Evolutionary conservation across 208 protist species (phyloP).

Genomic region (Leishmania lainsoni): DNA sequence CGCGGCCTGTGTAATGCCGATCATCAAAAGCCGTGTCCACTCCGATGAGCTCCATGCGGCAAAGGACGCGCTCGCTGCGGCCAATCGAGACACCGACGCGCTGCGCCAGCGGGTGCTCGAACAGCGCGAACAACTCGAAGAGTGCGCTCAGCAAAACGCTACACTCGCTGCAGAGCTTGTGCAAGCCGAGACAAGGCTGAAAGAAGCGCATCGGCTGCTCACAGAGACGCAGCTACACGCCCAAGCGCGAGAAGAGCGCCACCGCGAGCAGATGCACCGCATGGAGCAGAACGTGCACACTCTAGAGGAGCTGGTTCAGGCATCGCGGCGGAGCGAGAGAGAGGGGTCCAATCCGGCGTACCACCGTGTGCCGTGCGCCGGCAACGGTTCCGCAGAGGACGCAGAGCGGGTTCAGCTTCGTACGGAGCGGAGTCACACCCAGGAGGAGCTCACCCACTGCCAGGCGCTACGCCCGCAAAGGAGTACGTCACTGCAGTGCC

Average conservation of each 20-base stretch:
- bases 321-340: slow-evolving; percentile 21
- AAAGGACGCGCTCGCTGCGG: background rate
- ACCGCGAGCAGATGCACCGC: slow-evolving; percentile 9
- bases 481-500: background rate
- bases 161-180: slow-evolving; percentile 2
- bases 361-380: background rate
- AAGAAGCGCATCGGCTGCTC: background rate
- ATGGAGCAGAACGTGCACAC: slow-evolving; percentile 9
- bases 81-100: slow-evolving; percentile 6
- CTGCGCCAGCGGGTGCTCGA: slow-evolving; percentile 18
- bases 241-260: background rate
- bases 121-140: background rate
- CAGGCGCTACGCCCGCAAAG: background rate
- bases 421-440: background rate
- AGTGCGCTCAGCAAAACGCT: background rate
- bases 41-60: slow-evolving; percentile 14
- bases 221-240: background rate
- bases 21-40: slow-evolving; percentile 23
- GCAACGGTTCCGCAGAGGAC: background rate
- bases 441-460: background rate
- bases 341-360: background rate
- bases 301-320: slow-evolving; percentile 29
- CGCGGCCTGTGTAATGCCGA: background rate
- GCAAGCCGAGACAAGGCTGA: background rate
- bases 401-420: background rate